Evolutionary conservation across 306 rosid species (phyloP).

Genomic region (Prunus dulcis): DNA sequence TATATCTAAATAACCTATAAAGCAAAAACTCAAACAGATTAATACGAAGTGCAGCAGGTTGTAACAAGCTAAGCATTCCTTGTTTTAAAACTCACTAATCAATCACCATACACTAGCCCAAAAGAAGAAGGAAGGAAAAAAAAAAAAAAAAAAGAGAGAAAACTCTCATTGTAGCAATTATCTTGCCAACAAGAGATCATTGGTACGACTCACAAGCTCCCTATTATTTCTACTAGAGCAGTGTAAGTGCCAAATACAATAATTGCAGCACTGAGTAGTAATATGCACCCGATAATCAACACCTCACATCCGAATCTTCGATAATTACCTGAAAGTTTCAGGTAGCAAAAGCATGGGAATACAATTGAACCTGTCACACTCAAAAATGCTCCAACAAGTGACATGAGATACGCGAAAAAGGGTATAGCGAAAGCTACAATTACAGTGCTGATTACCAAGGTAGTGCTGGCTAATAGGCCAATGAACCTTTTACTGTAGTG

Average conservation of each 20-base stretch:
- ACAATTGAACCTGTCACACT: conserved; percentile 58
- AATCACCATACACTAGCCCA: background rate
- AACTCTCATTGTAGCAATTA: background rate
- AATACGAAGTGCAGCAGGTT: background rate
- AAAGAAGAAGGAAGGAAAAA: background rate
- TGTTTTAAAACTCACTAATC: background rate
- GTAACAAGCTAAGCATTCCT: background rate
- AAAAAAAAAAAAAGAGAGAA: background rate
- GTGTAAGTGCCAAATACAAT: conserved; percentile 51
- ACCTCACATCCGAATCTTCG: conserved; percentile 35
- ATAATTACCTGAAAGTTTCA: conserved; percentile 50
- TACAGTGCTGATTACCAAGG: conserved; percentile 45
- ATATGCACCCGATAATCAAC: conserved; percentile 22
- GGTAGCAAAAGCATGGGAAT: conserved; percentile 65
- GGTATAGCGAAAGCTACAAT: conserved; percentile 52
- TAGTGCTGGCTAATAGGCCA: conserved; percentile 32
- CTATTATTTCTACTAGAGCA: conserved; percentile 40
- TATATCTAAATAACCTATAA: too few species aligned
- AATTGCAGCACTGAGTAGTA: conserved; percentile 30
- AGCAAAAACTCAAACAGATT: background rate
- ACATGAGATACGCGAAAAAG: conserved; percentile 58
- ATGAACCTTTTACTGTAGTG: conserved; percentile 32
- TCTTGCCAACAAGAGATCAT: background rate
- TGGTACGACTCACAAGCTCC: conserved; percentile 18
- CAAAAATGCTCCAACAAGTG: conserved; percentile 64